These are phyloP conservation scores for Claviceps spartinae DNA, from an alignment of 2,329 filamentous ascomycete genomes.

Conservation along the genomic window DNA sequence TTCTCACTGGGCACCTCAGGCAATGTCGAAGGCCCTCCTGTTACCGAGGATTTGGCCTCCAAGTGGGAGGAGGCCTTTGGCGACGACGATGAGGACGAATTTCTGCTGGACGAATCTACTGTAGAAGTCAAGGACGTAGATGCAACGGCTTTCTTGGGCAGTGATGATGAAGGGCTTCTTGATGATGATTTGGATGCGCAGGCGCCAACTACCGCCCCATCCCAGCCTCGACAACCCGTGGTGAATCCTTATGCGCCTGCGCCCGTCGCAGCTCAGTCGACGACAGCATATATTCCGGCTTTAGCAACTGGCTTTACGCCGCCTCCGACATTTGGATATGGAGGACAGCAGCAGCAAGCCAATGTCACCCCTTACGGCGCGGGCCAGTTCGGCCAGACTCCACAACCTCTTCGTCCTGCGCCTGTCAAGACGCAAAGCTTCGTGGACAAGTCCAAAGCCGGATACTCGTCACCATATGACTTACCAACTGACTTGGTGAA, in stretches of 20 bases:
- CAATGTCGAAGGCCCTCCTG: conserved; percentile 10
- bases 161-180: conserved; percentile 76
- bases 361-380: conserved; percentile 12
- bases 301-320: conserved; percentile 3
- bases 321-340: conserved; percentile 10
- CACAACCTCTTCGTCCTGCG: conserved; percentile 26
- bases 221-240: conserved; percentile 4
- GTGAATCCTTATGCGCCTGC: conserved; percentile 16
- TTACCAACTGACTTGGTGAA: conserved; percentile 67
- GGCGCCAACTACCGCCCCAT: conserved; percentile 11
- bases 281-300: conserved; percentile 13
- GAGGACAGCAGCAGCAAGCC: conserved; percentile 10
- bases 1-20: background rate
- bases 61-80: conserved; percentile 75
- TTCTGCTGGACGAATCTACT: conserved; percentile 44
- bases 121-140: conserved; percentile 36
- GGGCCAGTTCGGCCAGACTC: conserved; percentile 24
- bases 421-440: conserved; percentile 63
- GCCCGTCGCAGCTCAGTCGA: conserved; percentile 8
- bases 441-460: conserved; percentile 76
- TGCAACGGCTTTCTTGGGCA: conserved; percentile 55
- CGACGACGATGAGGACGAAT: conserved; percentile 57
- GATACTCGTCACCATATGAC: conserved; percentile 91
- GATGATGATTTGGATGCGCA: conserved; percentile 47
- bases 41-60: conserved; percentile 55